Evolutionary conservation across 176 grass and related monocot species (phyloP).

Genomic region (Avena insularis): DNA sequence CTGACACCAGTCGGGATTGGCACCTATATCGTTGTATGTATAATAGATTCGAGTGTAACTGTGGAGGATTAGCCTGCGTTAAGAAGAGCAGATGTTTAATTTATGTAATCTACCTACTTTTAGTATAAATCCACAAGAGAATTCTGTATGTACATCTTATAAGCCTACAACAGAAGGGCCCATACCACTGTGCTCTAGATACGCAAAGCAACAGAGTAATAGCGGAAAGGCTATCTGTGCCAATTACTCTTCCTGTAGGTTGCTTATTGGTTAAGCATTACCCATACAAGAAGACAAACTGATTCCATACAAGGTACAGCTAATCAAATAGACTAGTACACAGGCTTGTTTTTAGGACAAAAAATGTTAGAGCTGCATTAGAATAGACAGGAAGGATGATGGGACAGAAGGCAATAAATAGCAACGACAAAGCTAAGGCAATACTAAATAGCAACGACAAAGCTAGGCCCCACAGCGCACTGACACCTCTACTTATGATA

Average conservation of each 20-base stretch:
- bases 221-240: not conserved
- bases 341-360: not conserved
- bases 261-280: not conserved
- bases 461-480: not conserved
- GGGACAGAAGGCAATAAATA: not conserved
- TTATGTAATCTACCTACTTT: not conserved
- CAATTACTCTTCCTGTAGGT: conserved; percentile 2
- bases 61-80: conserved; percentile 94
- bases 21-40: conserved; percentile 93
- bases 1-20: conserved; percentile 77
- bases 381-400: conserved; percentile 16
- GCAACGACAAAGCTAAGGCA: not conserved
- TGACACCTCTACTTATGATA: not conserved
- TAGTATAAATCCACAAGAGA: conserved; percentile 2
- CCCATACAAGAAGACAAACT: not conserved
- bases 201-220: conserved; percentile 10
- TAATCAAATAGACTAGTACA: not conserved
- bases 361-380: not conserved
- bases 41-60: conserved; percentile 91
- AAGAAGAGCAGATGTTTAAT: conserved; percentile 27
- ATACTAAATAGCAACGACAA: not conserved
- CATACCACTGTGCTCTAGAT: conserved; percentile 17
- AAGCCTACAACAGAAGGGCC: conserved; percentile 22
- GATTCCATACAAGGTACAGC: not conserved
- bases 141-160: not conserved